These are phyloP conservation scores for Colletotrichum acutatum DNA, from an alignment of 2,329 filamentous ascomycete genomes.

Conservation along the genomic window DNA sequence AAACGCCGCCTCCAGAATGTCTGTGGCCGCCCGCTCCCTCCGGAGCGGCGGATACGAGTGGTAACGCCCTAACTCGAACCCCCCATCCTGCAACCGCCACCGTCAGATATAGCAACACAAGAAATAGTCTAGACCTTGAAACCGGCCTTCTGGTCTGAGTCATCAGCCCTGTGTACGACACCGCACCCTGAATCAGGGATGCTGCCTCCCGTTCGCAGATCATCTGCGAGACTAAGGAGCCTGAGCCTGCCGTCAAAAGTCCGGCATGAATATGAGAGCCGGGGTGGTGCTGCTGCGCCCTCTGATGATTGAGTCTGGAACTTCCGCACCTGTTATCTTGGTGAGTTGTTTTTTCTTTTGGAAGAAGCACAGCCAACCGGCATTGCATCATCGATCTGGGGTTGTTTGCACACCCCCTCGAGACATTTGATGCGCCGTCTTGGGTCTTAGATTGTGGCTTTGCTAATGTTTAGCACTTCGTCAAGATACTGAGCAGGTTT, in stretches of 20 bases:
- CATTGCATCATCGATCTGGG: neutral
- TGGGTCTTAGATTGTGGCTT: neutral
- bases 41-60: neutral
- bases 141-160: neutral
- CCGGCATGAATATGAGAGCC: slow-evolving; percentile 7
- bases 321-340: neutral
- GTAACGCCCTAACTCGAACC: neutral
- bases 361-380: neutral
- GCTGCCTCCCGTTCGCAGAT: neutral
- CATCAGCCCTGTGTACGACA: slow-evolving; percentile 8
- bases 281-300: slow-evolving; percentile 22
- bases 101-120: slow-evolving; percentile 2
- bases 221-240: neutral
- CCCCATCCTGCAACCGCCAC: slow-evolving; percentile 20
- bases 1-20: neutral
- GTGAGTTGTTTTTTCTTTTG: neutral
- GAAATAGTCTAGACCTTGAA: slow-evolving; percentile 12
- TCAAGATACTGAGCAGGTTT: neutral
- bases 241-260: neutral
- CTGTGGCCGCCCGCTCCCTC: neutral
- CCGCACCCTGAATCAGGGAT: neutral
- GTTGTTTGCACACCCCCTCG: neutral
- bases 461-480: neutral
- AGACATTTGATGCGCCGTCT: neutral
- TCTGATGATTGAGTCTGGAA: slow-evolving; percentile 19